Evolutionary conservation across 441 rosid genomes (phyloP).

Genomic region (Pelargonium australe): DNA sequence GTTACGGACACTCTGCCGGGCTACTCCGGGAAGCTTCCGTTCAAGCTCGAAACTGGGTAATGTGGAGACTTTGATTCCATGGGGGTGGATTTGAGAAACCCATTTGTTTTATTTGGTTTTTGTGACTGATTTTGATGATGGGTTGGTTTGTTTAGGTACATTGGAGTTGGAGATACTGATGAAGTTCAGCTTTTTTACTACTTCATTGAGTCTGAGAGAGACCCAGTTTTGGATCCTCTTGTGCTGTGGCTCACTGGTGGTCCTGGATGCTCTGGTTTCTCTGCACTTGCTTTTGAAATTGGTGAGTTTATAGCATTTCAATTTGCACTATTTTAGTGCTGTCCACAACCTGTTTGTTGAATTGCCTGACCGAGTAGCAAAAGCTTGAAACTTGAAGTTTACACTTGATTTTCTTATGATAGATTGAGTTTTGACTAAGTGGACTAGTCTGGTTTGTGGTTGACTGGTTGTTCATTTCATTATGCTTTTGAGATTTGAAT

Average conservation of each 20-base stretch:
- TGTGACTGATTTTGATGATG: not conserved
- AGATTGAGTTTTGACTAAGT: not conserved
- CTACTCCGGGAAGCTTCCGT: constrained; percentile 23
- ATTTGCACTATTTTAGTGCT: not conserved
- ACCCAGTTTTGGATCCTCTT: constrained; percentile 24
- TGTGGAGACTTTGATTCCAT: not conserved
- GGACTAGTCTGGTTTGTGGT: not conserved
- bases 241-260: constrained; percentile 36
- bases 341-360: not conserved
- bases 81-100: not conserved
- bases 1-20: constrained; percentile 17
- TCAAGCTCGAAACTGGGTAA: constrained; percentile 25
- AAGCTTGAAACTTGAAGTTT: not conserved
- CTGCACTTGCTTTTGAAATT: constrained; percentile 24
- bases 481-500: not conserved
- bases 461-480: not conserved
- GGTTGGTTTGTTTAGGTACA: constrained; percentile 16
- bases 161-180: constrained; percentile 25
- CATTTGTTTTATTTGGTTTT: not conserved
- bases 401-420: not conserved
- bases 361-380: not conserved
- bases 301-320: constrained; percentile 11
- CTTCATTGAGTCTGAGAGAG: constrained; percentile 31
- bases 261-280: constrained; percentile 35
- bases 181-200: constrained; percentile 32